A percentile compares a stretch with the other conserved stretches of the same genome.
Evolutionary conservation across 352 stramenopile species (phyloP).

Genomic region (Pythium dissimile): DNA sequence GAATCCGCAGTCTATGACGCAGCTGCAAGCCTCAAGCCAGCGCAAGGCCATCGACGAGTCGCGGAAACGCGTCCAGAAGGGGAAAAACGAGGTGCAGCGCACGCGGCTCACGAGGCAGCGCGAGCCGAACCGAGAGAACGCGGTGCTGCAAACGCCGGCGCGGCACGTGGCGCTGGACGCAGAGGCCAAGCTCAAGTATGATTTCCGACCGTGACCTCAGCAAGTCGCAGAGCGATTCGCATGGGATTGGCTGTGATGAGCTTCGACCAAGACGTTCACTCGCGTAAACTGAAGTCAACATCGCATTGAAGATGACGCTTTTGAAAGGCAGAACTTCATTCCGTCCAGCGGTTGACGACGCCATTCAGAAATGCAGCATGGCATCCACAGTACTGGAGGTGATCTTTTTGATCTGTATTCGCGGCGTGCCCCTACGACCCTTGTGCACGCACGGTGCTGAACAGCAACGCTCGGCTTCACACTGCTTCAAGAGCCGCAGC

Average conservation of each 20-base stretch:
- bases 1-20: conserved; percentile 14
- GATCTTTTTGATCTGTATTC: no score
- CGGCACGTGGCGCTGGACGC: conserved; percentile 20
- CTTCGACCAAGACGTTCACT: neutral
- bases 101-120: conserved; percentile 29
- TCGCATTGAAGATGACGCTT: no score
- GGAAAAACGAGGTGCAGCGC: conserved; percentile 35
- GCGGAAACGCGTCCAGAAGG: conserved; percentile 23
- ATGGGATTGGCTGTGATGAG: no score
- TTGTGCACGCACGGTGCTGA: no score
- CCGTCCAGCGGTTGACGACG: no score
- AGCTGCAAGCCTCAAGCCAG: conserved; percentile 10
- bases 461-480: no score
- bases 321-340: no score
- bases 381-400: no score
- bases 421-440: no score
- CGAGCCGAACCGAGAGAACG: conserved; percentile 18
- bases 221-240: no score
- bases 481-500: no score
- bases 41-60: conserved; percentile 14
- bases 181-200: conserved; percentile 11
- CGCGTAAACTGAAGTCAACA: neutral
- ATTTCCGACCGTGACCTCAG: conserved; percentile 9
- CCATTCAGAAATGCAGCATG: no score
- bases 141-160: conserved; percentile 26